Percentiles rank a stretch among this genome's conserved stretches.
Evolutionary conservation across 139 green algal genomes (phyloP).

Genomic region (Chlamydomonas asymmetrica): DNA sequence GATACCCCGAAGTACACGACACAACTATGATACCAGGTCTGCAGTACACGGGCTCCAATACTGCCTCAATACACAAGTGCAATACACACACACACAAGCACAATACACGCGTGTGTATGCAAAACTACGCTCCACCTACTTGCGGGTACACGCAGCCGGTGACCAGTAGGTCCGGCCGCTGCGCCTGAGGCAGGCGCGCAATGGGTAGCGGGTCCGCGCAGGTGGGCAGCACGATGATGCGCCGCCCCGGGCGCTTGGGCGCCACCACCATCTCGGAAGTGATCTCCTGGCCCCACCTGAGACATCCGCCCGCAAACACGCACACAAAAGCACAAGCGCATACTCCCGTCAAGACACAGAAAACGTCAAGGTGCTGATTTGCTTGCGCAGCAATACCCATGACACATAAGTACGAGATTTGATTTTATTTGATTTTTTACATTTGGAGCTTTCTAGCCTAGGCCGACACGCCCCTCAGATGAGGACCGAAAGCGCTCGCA

Average conservation of each 20-base stretch:
- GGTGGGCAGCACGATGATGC: conserved; percentile 20
- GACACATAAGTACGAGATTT: too few relatives aligned
- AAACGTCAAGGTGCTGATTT: neutral
- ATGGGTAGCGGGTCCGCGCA: neutral
- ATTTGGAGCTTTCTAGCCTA: too few relatives aligned
- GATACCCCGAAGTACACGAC: too few relatives aligned
- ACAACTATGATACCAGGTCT: neutral
- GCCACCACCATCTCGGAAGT: conserved; percentile 20
- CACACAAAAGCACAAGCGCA: neutral
- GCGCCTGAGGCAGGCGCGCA: neutral
- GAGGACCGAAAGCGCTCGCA: too few relatives aligned
- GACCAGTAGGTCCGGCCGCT: conserved; percentile 28
- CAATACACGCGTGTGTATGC: too few relatives aligned
- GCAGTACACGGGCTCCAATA: neutral
- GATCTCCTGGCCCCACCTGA: conserved; percentile 18
- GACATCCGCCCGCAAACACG: neutral
- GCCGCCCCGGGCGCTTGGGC: conserved; percentile 10
- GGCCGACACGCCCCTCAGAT: too few relatives aligned
- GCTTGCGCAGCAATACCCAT: neutral
- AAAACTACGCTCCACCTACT: neutral
- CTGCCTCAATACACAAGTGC: neutral
- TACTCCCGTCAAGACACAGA: neutral
- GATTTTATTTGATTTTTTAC: too few relatives aligned
- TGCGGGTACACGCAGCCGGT: conserved; percentile 5
- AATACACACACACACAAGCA: neutral